These are phyloP conservation scores for Boletus vermiculosoides DNA, from an alignment of 768 basidiomycete genomes.

Conservation along the genomic window DNA sequence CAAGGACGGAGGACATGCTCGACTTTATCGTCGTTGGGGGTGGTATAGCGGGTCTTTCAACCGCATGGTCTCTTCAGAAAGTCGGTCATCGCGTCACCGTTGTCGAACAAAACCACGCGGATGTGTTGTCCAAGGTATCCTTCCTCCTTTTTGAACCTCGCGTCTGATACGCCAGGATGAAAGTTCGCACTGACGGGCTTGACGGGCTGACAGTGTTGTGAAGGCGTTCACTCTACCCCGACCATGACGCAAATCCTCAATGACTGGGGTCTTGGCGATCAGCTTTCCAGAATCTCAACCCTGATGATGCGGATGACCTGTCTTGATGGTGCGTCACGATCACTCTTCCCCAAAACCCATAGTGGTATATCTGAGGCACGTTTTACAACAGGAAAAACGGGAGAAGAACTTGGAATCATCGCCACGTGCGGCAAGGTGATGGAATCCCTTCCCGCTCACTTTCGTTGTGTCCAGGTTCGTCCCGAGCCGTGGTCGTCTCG, in stretches of 20 bases:
- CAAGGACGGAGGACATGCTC: slow-evolving; percentile 15
- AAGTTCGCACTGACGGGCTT: neutral
- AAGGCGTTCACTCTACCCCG: slow-evolving; percentile 48
- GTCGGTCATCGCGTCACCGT: slow-evolving; percentile 58
- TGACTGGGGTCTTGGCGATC: slow-evolving; percentile 52
- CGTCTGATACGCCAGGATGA: neutral
- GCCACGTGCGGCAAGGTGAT: slow-evolving; percentile 45
- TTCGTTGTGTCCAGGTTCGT: slow-evolving; percentile 46
- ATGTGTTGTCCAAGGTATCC: slow-evolving; percentile 37
- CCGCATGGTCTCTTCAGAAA: slow-evolving; percentile 50
- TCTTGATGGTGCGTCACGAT: slow-evolving; percentile 12
- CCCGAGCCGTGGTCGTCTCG: neutral
- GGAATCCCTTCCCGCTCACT: slow-evolving; percentile 44
- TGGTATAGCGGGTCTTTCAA: slow-evolving; percentile 50
- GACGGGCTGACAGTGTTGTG: slow-evolving; percentile 25
- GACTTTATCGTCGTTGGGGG: slow-evolving; percentile 27
- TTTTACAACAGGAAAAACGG: slow-evolving; percentile 36
- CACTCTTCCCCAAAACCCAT: too few relatives aligned
- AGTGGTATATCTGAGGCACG: neutral
- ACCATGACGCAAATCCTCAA: slow-evolving; percentile 55
- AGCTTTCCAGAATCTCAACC: slow-evolving; percentile 35
- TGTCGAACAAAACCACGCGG: slow-evolving; percentile 45
- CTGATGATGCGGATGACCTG: slow-evolving; percentile 18
- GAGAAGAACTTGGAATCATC: slow-evolving; percentile 43
- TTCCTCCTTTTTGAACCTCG: neutral